phyloP scores from a whole-genome alignment of 75 land plant genomes.

The Cupressus sempervirens region DNA sequence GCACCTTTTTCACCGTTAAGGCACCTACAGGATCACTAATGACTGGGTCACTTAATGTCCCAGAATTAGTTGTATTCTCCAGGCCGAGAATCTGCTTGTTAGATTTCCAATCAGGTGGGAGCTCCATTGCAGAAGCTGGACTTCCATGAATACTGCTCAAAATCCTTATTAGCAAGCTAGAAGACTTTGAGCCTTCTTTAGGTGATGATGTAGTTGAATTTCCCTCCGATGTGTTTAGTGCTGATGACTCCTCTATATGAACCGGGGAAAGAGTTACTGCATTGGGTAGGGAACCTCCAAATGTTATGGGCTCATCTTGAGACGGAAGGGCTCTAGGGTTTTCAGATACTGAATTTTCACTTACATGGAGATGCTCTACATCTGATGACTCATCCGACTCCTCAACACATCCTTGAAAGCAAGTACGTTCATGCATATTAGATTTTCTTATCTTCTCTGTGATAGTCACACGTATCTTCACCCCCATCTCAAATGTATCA shows the following conservation, averaged over 20 bases:
- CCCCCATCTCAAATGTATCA: background rate
- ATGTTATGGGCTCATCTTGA: background rate
- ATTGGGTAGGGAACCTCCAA: background rate
- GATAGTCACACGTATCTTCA: background rate
- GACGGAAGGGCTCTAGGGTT: background rate
- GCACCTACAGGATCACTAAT: background rate
- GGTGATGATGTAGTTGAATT: background rate
- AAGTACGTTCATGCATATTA: background rate
- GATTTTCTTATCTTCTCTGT: background rate
- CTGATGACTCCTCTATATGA: background rate
- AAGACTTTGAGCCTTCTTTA: background rate
- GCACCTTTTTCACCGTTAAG: background rate
- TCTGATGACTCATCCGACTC: background rate
- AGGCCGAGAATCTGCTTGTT: background rate
- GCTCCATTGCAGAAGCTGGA: slow-evolving; percentile 7
- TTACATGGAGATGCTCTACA: background rate
- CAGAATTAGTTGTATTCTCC: background rate
- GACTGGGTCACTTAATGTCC: background rate
- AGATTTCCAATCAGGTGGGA: background rate
- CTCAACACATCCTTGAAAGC: background rate
- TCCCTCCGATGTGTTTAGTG: background rate
- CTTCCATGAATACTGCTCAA: slow-evolving; percentile 5
- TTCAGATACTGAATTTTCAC: background rate
- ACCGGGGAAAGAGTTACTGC: background rate
- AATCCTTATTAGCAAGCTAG: background rate